A percentile compares a stretch with the other conserved stretches of the same genome.
These are phyloP conservation scores for Chrysoporthe cubensis DNA, from an alignment of 2,329 filamentous ascomycete species.

Conservation along the genomic window DNA sequence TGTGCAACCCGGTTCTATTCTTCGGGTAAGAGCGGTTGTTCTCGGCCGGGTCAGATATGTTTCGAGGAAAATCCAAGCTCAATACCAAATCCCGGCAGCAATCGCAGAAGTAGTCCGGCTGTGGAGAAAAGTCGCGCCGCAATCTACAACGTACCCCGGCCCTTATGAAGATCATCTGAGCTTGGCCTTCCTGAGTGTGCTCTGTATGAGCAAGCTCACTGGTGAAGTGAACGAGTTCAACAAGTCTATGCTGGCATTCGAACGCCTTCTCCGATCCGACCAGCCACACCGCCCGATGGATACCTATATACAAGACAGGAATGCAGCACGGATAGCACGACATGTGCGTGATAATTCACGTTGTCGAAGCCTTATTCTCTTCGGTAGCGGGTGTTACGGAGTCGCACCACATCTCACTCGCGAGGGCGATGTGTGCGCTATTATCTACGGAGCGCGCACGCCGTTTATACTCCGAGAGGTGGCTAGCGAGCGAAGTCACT, in stretches of 20 bases:
- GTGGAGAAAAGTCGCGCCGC: constrained; percentile 1
- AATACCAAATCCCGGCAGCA: not conserved
- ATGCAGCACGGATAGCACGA: not conserved
- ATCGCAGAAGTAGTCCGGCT: not conserved
- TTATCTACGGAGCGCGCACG: constrained; percentile 11
- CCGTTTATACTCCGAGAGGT: constrained; percentile 20
- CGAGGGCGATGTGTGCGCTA: constrained; percentile 18
- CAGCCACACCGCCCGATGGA: not conserved
- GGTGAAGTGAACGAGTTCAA: not conserved
- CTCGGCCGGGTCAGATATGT: constrained; percentile 6
- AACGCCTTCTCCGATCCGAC: constrained; percentile 1
- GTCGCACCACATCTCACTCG: constrained; percentile 18
- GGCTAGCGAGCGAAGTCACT: constrained; percentile 35
- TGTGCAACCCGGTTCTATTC: not conserved
- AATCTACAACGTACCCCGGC: not conserved
- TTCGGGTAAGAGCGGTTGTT: constrained; percentile 4
- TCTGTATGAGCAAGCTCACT: rapidly evolving
- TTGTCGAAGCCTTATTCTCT: not conserved
- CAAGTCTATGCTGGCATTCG: not conserved
- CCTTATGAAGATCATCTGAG: not conserved
- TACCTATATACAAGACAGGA: not conserved
- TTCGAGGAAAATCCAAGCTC: not conserved
- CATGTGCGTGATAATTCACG: rapidly evolving
- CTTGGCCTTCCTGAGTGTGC: not conserved
- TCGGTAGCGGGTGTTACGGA: constrained; percentile 32